phyloP scores from a whole-genome alignment of 768 basidiomycete species.

The Hortiboletus campestris region DNA sequence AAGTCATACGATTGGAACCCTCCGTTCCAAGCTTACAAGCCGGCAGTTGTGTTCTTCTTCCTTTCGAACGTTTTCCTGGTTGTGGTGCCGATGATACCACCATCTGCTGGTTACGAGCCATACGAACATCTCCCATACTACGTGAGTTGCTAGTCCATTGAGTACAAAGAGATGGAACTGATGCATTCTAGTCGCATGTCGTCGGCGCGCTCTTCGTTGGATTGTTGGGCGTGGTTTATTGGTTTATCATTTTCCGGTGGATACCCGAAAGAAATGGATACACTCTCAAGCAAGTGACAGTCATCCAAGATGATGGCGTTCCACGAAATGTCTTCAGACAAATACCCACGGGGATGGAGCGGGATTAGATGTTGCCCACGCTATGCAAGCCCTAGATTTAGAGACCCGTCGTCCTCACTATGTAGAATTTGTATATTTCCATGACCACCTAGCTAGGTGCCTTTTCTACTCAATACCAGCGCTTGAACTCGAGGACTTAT shows the following conservation, averaged over 20 bases:
- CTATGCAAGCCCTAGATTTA: not conserved
- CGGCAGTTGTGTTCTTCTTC: conserved; percentile 53
- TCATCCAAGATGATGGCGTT: conserved; percentile 56
- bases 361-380: not conserved
- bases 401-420: not conserved
- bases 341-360: conserved; percentile 22
- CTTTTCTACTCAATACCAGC: not conserved
- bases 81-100: conserved; percentile 63
- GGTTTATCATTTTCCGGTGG: conserved; percentile 53
- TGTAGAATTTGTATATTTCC: not conserved
- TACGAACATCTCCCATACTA: conserved; percentile 68
- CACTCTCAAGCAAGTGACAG: conserved; percentile 44
- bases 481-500: not conserved
- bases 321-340: conserved; percentile 51
- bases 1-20: conserved; percentile 55
- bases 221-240: conserved; percentile 51
- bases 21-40: conserved; percentile 57
- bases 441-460: not conserved
- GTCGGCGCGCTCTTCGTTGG: conserved; percentile 47
- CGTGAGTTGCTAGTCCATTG: conserved; percentile 39
- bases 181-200: conserved; percentile 44
- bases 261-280: conserved; percentile 50
- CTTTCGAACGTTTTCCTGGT: conserved; percentile 64
- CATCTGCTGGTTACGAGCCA: conserved; percentile 45
- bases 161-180: not conserved